These are phyloP conservation scores for Hortiboletus flavorubellus DNA, from an alignment of 768 basidiomycete genomes.

Conservation along the genomic window DNA sequence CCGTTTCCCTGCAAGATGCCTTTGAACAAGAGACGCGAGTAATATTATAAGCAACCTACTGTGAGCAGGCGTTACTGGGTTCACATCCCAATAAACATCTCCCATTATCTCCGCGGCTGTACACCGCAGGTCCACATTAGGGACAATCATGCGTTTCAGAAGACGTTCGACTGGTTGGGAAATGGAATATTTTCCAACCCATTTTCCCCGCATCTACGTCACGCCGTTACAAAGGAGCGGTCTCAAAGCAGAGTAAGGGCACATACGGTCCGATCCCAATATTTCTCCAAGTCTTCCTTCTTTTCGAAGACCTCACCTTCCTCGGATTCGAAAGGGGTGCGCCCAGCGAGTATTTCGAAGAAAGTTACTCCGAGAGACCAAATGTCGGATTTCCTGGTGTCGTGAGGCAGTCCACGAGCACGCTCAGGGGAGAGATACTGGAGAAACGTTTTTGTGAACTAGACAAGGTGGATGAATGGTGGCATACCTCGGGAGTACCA, in stretches of 20 bases:
- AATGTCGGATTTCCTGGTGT: conserved; percentile 88
- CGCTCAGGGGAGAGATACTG: conserved; percentile 93
- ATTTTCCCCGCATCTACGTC: conserved; percentile 67
- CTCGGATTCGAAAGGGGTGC: conserved; percentile 87
- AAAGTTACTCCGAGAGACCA: conserved; percentile 89
- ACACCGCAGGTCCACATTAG: conserved; percentile 78
- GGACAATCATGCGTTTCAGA: conserved; percentile 72
- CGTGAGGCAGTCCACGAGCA: conserved; percentile 83
- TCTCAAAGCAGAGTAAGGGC: background rate
- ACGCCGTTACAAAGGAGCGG: background rate
- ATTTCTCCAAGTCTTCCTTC: conserved; percentile 78
- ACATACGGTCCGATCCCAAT: conserved; percentile 80
- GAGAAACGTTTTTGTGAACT: background rate
- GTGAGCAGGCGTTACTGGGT: conserved; percentile 26
- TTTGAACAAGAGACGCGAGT: background rate
- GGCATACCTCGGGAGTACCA: conserved; percentile 83
- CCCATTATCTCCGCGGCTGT: conserved; percentile 62
- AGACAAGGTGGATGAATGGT: background rate
- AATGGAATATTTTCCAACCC: conserved; percentile 72
- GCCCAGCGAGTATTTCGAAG: conserved; percentile 89
- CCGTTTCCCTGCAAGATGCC: conserved; percentile 30
- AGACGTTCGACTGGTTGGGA: conserved; percentile 61
- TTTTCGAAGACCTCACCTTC: conserved; percentile 77
- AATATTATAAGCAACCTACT: conserved; percentile 37
- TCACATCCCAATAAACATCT: conserved; percentile 62